These are phyloP conservation scores for Saccharomyces uvarum DNA, from an alignment of 1,139 yeast species.

Conservation along the genomic window DNA sequence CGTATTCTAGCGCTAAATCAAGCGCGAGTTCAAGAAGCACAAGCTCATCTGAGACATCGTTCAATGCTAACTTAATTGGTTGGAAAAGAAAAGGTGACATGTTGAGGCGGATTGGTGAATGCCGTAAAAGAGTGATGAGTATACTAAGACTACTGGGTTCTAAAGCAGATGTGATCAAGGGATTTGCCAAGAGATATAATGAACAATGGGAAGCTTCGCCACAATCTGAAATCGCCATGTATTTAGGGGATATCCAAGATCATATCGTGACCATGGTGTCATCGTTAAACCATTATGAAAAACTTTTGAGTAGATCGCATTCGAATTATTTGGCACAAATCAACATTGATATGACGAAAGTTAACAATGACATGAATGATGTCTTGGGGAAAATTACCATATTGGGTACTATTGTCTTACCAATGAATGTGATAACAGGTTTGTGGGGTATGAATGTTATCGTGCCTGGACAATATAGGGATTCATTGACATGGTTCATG, in stretches of 20 bases:
- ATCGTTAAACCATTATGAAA: conserved; percentile 86
- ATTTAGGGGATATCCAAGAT: conserved; percentile 89
- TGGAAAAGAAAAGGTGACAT: conserved; percentile 93
- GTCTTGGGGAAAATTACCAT: conserved; percentile 90
- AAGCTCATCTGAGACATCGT: conserved; percentile 37
- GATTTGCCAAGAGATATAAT: conserved; percentile 82
- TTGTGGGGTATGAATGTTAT: conserved; percentile 97
- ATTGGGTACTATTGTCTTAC: conserved; percentile 88
- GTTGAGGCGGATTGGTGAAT: conserved; percentile 90
- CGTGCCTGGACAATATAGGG: conserved; percentile 84
- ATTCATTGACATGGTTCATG: conserved; percentile 76
- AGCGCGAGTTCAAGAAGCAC: background rate
- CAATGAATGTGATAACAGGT: conserved; percentile 91
- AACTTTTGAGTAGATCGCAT: conserved; percentile 84
- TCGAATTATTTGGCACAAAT: conserved; percentile 93
- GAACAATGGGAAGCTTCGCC: conserved; percentile 77
- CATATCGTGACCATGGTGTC: conserved; percentile 94
- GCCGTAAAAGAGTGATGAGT: conserved; percentile 91
- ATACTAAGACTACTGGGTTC: conserved; percentile 75
- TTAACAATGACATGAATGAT: conserved; percentile 95
- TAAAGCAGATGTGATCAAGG: conserved; percentile 93
- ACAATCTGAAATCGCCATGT: conserved; percentile 75
- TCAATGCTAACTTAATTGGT: conserved; percentile 47
- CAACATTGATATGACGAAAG: conserved; percentile 93
- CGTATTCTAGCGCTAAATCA: background rate